Percentiles rank a stretch among this genome's conserved stretches.
Evolutionary conservation across 441 rosid genomes (phyloP).

Genomic region (Oxalis stricta): DNA sequence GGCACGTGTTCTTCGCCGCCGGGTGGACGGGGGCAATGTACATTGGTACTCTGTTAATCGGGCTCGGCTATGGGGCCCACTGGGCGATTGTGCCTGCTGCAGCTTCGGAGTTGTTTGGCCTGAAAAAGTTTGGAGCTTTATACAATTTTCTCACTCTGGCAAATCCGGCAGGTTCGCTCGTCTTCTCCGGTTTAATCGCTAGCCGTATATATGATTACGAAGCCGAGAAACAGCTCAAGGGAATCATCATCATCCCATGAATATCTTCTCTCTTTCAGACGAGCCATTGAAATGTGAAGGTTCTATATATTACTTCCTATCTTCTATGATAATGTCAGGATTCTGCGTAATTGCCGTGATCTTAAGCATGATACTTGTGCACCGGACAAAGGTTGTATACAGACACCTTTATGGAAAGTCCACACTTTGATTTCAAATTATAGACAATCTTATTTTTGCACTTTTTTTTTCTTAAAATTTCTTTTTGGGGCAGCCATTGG

Average conservation of each 20-base stretch:
- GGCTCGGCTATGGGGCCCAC: constrained; percentile 87
- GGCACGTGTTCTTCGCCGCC: constrained; percentile 63
- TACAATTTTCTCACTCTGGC: constrained; percentile 88
- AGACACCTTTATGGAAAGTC: constrained; percentile 63
- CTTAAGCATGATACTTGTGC: constrained; percentile 71
- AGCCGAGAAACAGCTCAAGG: constrained; percentile 65
- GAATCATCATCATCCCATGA: constrained; percentile 9
- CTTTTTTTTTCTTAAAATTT: too few relatives aligned
- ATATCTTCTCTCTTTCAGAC: constrained; percentile 18
- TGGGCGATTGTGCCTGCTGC: constrained; percentile 97
- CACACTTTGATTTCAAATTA: constrained; percentile 17
- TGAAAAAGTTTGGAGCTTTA: constrained; percentile 80
- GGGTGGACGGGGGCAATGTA: constrained; percentile 94
- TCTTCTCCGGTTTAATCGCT: constrained; percentile 80
- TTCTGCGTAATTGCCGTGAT: constrained; percentile 49
- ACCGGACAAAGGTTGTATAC: constrained; percentile 65
- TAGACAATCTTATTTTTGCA: background rate
- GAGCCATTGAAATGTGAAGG: constrained; percentile 64
- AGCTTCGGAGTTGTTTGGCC: constrained; percentile 83
- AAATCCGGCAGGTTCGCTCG: constrained; percentile 79
- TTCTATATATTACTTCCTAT: constrained; percentile 68
- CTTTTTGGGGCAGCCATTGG: too few relatives aligned
- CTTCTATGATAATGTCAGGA: constrained; percentile 79
- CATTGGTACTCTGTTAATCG: constrained; percentile 68
- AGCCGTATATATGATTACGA: constrained; percentile 76